Conservation (phyloP, 805 yeast genomes). For the Danielozyma ontarioensis region DNA sequence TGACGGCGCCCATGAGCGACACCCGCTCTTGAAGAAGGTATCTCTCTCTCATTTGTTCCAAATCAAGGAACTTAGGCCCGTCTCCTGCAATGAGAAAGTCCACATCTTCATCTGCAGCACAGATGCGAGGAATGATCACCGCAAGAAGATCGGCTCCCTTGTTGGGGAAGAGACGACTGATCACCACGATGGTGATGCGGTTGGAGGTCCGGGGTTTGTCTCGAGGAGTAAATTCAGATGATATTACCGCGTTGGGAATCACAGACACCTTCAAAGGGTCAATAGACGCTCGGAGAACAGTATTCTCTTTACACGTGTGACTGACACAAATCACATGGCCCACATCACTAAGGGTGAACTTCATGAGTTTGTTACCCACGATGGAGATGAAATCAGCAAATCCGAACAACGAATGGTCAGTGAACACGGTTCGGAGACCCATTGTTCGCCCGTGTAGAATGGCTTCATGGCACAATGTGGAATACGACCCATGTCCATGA, state of each 20-base stretch:
- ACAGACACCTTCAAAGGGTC: conserved; percentile 79
- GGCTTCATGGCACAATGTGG: conserved; percentile 84
- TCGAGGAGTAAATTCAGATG: conserved; percentile 68
- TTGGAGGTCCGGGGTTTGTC: conserved; percentile 3
- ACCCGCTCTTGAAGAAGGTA: conserved; percentile 84
- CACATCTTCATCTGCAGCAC: conserved; percentile 56
- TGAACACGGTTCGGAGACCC: conserved; percentile 88
- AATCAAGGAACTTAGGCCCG: conserved; percentile 91
- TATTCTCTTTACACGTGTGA: conserved; percentile 93
- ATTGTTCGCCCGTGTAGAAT: conserved; percentile 87
- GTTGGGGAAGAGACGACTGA: conserved; percentile 88
- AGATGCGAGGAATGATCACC: conserved; percentile 80
- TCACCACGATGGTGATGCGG: conserved; percentile 78
- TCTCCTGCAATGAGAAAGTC: conserved; percentile 90
- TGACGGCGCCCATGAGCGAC: conserved; percentile 75
- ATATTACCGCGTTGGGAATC: conserved; percentile 92
- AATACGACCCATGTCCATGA: conserved; percentile 92
- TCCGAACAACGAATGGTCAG: conserved; percentile 95
- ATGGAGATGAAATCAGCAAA: conserved; percentile 83
- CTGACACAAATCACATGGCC: conserved; percentile 96
- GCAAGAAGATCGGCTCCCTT: conserved; percentile 90
- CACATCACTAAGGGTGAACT: conserved; percentile 77
- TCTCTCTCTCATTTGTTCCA: conserved; percentile 92
- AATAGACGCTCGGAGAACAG: conserved; percentile 79
- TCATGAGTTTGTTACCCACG: conserved; percentile 78